phyloP scores from a whole-genome alignment of 2,329 filamentous ascomycete species.

The Aspergillus phoenicis region DNA sequence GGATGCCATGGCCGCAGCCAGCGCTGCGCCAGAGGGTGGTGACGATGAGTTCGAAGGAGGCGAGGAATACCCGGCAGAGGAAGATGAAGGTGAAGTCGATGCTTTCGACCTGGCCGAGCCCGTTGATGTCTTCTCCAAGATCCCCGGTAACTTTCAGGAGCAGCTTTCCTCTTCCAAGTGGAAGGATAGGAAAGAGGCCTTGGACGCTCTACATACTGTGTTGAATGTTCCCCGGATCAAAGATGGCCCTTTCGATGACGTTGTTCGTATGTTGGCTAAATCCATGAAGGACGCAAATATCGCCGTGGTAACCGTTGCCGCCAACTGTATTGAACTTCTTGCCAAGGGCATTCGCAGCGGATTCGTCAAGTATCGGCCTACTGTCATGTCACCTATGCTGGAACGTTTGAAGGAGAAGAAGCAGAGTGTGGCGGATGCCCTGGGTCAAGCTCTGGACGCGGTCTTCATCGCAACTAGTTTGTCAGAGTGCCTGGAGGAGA shows the following conservation, averaged over 20 bases:
- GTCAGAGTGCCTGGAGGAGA: constrained; percentile 88
- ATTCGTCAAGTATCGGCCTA: constrained; percentile 78
- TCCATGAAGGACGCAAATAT: constrained; percentile 99
- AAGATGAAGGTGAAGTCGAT: constrained; percentile 69
- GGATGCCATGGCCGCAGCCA: constrained; percentile 73
- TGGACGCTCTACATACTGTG: constrained; percentile 76
- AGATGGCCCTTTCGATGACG: constrained; percentile 83
- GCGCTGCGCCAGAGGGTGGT: constrained; percentile 60
- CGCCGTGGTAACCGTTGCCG: constrained; percentile 87
- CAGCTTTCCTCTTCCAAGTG: constrained; percentile 88
- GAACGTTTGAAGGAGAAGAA: constrained; percentile 99
- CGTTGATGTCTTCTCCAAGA: constrained; percentile 79
- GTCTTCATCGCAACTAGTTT: constrained; percentile 69
- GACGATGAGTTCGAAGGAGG: constrained; percentile 60
- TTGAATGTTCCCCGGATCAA: constrained; percentile 89
- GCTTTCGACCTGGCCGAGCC: constrained; percentile 81
- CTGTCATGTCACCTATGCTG: constrained; percentile 85
- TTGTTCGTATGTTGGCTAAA: constrained; percentile 83
- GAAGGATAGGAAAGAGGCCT: constrained; percentile 95
- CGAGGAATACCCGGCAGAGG: constrained; percentile 60
- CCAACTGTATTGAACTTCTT: constrained; percentile 86
- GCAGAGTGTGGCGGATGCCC: constrained; percentile 79
- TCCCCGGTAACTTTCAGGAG: constrained; percentile 81
- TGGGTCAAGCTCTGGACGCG: constrained; percentile 80
- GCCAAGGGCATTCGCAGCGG: constrained; percentile 79